Base-by-base conservation (phyloP, 257 asterid species). In the Rehmannia glutinosa region DNA sequence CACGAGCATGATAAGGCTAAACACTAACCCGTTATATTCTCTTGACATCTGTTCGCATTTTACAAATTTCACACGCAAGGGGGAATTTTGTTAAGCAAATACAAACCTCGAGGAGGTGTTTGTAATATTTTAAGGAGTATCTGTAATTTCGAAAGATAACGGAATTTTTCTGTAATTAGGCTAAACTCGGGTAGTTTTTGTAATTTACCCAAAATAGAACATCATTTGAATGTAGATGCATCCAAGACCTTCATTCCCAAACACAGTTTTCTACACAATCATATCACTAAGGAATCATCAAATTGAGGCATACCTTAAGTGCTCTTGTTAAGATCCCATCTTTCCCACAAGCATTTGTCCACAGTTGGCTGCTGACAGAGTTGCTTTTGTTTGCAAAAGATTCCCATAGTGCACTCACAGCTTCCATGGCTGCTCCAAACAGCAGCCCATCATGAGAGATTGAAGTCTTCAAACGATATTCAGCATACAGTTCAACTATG, bases 371-470 rank as follows among this genome's bases (percentile, higher is more conserved):
- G 42, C 74, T 69, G 12, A 56, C 16, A 57, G 77, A 59, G 17
- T 46, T 61, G 0, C 17, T 75, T 55, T 70, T 78, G 25, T 6
- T n/a, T 25, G 72, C 47, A 15, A 62, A 19, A 55, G 59, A 71
- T 64, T 82, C 84, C 90, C 87, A 84, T 32, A 56, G 80, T 39
- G 87, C 80, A 57, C 32, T 56, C 45, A 80, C 89, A 42, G 91
- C 86, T 74, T 74, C 90, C 54, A 46, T 66, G 28, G 95, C 96
- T 52, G 97, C 97, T 71, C 84, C 82, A 6, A 91, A 57, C 70
- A 94, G 50, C 63, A 94, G 72, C 70, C 73, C 84, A 74, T 91
- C 99, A 56, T 83, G 77, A 47, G 99, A 93, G 49, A 93, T 82
- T 27, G 82, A 72, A 2, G 96, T 83, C 80, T 75, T 82, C 38